phyloP scores from a whole-genome alignment of 495 filamentous ascomycete genomes.

The Aspergillus asperescens region DNA sequence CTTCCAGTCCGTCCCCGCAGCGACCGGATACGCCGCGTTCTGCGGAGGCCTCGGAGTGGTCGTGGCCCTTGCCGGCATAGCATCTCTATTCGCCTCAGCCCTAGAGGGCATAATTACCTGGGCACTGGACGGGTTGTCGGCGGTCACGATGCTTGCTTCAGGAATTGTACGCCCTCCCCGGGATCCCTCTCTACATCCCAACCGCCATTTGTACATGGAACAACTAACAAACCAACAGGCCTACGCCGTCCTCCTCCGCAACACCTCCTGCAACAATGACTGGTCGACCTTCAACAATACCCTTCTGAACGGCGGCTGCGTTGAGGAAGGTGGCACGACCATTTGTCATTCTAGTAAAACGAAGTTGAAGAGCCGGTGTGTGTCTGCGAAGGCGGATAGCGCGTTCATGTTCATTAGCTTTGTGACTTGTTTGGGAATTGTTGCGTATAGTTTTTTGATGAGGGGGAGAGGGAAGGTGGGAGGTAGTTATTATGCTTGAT shows the following conservation, averaged over 20 bases:
- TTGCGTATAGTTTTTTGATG: slow-evolving; percentile 1
- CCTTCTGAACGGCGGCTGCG: slow-evolving; percentile 33
- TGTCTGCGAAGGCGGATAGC: slow-evolving; percentile 23
- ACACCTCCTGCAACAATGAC: slow-evolving; percentile 27
- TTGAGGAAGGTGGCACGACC: no score
- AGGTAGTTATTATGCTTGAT: slow-evolving; percentile 8
- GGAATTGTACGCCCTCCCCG: slow-evolving; percentile 48
- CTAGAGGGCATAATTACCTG: slow-evolving; percentile 36
- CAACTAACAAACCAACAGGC: no score
- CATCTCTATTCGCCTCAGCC: slow-evolving; percentile 32
- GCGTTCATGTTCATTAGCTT: slow-evolving; percentile 30
- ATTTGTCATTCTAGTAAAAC: slow-evolving; percentile 18
- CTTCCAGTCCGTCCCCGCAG: slow-evolving; percentile 28
- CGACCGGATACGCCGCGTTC: slow-evolving; percentile 42
- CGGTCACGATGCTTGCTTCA: slow-evolving; percentile 44
- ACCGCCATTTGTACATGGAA: no score
- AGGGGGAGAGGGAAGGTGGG: neutral
- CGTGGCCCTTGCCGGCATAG: slow-evolving; percentile 34
- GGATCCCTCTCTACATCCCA: neutral
- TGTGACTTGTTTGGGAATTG: slow-evolving; percentile 15
- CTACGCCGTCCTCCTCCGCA: slow-evolving; percentile 39
- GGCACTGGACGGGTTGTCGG: slow-evolving; percentile 39
- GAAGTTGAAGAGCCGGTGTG: slow-evolving; percentile 23
- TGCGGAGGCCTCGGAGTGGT: slow-evolving; percentile 47
- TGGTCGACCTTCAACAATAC: slow-evolving; percentile 20